Evolutionary conservation across 805 yeast species (phyloP).

Genomic region (Starmera dryadoides): DNA sequence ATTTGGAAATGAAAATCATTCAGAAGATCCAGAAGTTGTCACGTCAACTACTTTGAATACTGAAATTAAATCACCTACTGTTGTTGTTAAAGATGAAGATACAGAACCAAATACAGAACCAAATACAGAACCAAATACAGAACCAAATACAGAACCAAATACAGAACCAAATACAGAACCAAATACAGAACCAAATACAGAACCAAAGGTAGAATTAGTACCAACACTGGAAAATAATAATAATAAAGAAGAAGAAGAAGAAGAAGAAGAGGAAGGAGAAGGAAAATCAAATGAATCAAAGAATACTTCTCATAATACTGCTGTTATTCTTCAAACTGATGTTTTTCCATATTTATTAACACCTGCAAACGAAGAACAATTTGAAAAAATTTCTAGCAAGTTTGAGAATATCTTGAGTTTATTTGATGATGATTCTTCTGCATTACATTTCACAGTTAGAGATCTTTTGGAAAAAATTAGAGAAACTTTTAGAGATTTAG

Average conservation of each 20-base stretch:
- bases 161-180: no score
- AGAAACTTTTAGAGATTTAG: slow-evolving; percentile 8
- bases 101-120: not conserved
- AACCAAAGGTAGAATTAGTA: no score
- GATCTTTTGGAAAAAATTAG: slow-evolving; percentile 13
- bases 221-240: no score
- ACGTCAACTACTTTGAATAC: no score
- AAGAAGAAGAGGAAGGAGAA: no score
- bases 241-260: not conserved
- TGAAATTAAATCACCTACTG: no score
- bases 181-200: no score
- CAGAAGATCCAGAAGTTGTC: not conserved
- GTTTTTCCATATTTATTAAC: slow-evolving; percentile 14
- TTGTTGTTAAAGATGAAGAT: not conserved
- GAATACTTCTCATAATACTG: not conserved
- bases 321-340: slow-evolving; percentile 10
- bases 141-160: no score
- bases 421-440: slow-evolving; percentile 14
- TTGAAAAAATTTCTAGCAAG: slow-evolving; percentile 1
- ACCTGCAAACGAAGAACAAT: slow-evolving; percentile 7
- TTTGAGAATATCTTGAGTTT: slow-evolving; percentile 10
- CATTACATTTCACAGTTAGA: slow-evolving; percentile 6
- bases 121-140: not conserved
- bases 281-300: not conserved
- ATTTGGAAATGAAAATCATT: slow-evolving; percentile 1